Evolutionary conservation across 2,329 filamentous ascomycete species (phyloP).

Genomic region (Alternaria atra): DNA sequence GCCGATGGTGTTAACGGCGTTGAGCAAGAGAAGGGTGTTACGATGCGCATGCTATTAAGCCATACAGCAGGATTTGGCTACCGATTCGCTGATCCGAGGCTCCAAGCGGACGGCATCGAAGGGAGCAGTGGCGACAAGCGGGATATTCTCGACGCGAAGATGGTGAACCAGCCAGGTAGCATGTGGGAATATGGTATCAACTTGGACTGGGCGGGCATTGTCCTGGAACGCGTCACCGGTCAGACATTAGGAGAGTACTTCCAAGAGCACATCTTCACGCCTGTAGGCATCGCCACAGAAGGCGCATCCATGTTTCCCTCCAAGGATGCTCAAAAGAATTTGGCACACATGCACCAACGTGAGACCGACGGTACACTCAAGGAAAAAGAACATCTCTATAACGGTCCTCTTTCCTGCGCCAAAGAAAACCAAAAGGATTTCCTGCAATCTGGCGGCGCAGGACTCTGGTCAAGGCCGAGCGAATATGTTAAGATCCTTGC

Average conservation of each 20-base stretch:
- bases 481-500: constrained; percentile 71
- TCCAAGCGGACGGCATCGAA: constrained; percentile 54
- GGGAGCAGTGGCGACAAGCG: constrained; percentile 45
- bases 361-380: constrained; percentile 51
- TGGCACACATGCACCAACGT: constrained; percentile 67
- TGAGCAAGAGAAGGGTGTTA: constrained; percentile 57
- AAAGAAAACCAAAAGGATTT: constrained; percentile 56
- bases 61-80: constrained; percentile 63
- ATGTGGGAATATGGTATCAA: constrained; percentile 66
- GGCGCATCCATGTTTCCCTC: constrained; percentile 67
- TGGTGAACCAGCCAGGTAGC: constrained; percentile 71
- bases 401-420: constrained; percentile 56
- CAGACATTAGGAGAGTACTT: constrained; percentile 57
- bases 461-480: constrained; percentile 65
- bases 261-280: constrained; percentile 57
- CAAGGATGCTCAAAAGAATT: constrained; percentile 61
- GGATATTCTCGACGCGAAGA: constrained; percentile 61
- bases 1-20: constrained; percentile 45
- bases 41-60: constrained; percentile 60
- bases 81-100: constrained; percentile 57
- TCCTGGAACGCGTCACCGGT: constrained; percentile 57
- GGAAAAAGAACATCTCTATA: constrained; percentile 62
- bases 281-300: constrained; percentile 53
- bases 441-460: constrained; percentile 70
- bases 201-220: constrained; percentile 61